Evolutionary conservation across 192 early-diverging fungal species (phyloP).

Genomic region (Ambispora gerdemannii): DNA sequence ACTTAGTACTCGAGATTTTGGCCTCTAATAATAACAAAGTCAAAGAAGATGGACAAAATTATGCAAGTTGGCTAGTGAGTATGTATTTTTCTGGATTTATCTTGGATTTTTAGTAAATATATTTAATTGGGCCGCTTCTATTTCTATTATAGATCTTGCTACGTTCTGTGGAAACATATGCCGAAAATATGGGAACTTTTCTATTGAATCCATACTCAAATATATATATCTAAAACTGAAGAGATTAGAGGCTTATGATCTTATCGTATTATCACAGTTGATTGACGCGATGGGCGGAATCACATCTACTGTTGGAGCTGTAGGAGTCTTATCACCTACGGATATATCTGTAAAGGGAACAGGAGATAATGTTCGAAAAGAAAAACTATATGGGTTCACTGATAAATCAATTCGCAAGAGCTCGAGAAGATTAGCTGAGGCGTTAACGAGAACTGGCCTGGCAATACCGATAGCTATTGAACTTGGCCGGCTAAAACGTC

Average conservation of each 20-base stretch:
- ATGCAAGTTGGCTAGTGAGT: constrained; percentile 62
- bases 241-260: constrained; percentile 52
- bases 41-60: constrained; percentile 59
- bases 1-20: constrained; percentile 64
- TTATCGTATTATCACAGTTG: constrained; percentile 72
- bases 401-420: constrained; percentile 46
- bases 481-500: constrained; percentile 52
- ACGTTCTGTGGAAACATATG: constrained; percentile 63
- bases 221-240: constrained; percentile 61
- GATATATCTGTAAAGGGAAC: constrained; percentile 66
- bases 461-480: constrained; percentile 53
- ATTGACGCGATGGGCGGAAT: constrained; percentile 73
- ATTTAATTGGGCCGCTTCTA: background rate
- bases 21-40: constrained; percentile 48
- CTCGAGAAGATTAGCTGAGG: constrained; percentile 49
- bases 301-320: too few relatives aligned
- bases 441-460: constrained; percentile 52
- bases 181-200: constrained; percentile 62
- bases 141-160: constrained; percentile 43
- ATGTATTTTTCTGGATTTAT: background rate
- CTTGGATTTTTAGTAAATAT: background rate
- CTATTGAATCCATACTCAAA: constrained; percentile 57
- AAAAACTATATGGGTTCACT: constrained; percentile 51
- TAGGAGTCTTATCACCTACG: constrained; percentile 43
- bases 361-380: constrained; percentile 55